Base-by-base conservation (phyloP, 2,329 filamentous ascomycete genomes). In the Rhinocladiella similis region DNA sequence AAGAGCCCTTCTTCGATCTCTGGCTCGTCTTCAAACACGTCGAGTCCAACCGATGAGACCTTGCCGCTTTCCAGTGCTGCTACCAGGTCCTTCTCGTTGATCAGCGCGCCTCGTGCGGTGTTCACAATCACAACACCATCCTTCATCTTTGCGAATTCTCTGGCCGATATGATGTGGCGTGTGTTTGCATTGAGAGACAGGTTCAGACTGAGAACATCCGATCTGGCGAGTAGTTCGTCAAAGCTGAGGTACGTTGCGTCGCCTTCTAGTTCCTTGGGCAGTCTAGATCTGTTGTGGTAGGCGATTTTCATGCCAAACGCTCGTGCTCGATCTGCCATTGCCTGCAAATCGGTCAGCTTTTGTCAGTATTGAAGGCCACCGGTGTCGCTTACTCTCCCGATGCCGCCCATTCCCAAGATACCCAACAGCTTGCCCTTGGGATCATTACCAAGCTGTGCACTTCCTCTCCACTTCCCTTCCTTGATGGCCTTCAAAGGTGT, bases 381-480 rank as follows among this genome's bases (percentile, higher is more conserved):
- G 16, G 19, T 3, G 3, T n/a, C 5, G 63, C 70, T 64, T 69
- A 77, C 75, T 57, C 72, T 67, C 53, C 76, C 76, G 45, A 78
- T 77, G 39, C 76, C 75, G 19, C 76, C 76, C 76, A 78, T 78
- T 1, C 76, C 76, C 18, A 78, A 65, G 49, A 78, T 77, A 3
- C 76, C 76, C 3, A 78, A 68, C 16, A 71, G 66, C 59, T 77
- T 78, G n/a, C 69, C 70, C 59, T 72, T 68, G 27, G 76, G 76
- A 59, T 78, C 76, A 59, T 71, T 72, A n/a, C 76, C 76, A 5
- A 77, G 63, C 13, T 64, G 66, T n/a, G 72, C 67, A 35, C 73
- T 66, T 13, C 76, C 75, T 43, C 69, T 70, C 74, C 74, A 78
- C 67, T 65, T 60, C 70, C 75, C 75, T 35, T 67, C 70, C 49